Percentiles rank a stretch among this genome's conserved stretches.
Evolutionary conservation across 2,329 filamentous ascomycete species (phyloP).

Genomic region (Clarireedia hainanense): DNA sequence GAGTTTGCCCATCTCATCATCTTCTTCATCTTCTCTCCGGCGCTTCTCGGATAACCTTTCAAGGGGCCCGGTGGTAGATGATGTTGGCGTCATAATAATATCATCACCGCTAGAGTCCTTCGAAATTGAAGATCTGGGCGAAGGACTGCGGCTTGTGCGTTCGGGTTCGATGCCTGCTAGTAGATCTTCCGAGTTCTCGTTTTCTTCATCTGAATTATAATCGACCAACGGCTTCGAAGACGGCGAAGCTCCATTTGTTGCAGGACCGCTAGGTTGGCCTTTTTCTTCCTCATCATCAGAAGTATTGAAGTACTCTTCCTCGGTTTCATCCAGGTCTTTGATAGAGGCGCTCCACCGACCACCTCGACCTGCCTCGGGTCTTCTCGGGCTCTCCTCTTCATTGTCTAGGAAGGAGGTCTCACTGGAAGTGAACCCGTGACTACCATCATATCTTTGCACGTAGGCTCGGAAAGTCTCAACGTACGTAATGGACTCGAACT

Average conservation of each 20-base stretch:
- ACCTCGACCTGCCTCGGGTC: conserved; percentile 44
- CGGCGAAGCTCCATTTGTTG: conserved; percentile 56
- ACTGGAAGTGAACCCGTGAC: conserved; percentile 57
- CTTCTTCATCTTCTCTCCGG: conserved; percentile 84
- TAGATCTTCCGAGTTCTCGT: conserved; percentile 50
- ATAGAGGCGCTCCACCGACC: conserved; percentile 49
- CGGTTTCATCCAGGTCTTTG: conserved; percentile 74
- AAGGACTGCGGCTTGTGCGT: conserved; percentile 14
- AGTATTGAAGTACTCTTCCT: conserved; percentile 91
- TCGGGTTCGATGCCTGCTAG: conserved; percentile 22
- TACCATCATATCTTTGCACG: conserved; percentile 70
- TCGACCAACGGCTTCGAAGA: conserved; percentile 72
- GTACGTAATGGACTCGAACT: conserved; percentile 67
- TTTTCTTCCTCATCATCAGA: conserved; percentile 71
- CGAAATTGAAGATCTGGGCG: conserved; percentile 17
- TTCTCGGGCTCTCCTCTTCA: conserved; percentile 46
- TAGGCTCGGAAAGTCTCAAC: conserved; percentile 77
- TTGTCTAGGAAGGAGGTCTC: conserved; percentile 66
- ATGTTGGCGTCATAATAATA: conserved; percentile 15
- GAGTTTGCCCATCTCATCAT: conserved; percentile 83
- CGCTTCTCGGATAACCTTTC: conserved; percentile 85
- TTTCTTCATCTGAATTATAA: conserved; percentile 89
- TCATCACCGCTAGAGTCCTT: conserved; percentile 17
- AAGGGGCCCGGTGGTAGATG: conserved; percentile 43
- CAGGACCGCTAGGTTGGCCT: conserved; percentile 27